A percentile compares a stretch with the other conserved stretches of the same genome.
These are phyloP conservation scores for Cardamine resedifolia DNA, from an alignment of 345 rosid species.

Conservation along the genomic window DNA sequence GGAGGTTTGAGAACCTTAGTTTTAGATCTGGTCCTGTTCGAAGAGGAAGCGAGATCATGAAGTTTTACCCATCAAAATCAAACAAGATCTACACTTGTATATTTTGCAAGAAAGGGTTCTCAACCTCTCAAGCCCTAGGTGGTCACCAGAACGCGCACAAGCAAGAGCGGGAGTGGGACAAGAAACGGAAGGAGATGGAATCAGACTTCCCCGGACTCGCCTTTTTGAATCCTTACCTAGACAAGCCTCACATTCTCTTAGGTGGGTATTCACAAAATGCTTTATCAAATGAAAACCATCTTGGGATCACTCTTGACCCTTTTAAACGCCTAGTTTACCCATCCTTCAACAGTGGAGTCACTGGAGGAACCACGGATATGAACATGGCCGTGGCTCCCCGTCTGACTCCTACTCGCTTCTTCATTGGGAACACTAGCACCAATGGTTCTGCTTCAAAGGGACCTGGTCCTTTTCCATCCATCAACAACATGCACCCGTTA, in stretches of 20 bases:
- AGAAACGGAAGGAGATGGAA: slow-evolving; percentile 35
- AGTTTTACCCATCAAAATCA: slow-evolving; percentile 26
- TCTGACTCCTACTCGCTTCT: slow-evolving; percentile 29
- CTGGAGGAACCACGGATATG: background rate
- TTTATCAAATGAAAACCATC: slow-evolving; percentile 38
- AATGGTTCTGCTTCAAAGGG: slow-evolving; percentile 11
- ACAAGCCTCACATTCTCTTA: slow-evolving; percentile 33
- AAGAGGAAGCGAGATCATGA: slow-evolving; percentile 32
- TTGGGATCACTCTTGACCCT: slow-evolving; percentile 35
- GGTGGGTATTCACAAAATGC: slow-evolving; percentile 39
- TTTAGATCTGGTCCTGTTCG: slow-evolving; percentile 13
- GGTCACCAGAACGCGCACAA: slow-evolving; percentile 98
- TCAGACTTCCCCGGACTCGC: background rate
- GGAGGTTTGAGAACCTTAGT: slow-evolving; percentile 15
- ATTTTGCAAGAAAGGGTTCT: slow-evolving; percentile 43
- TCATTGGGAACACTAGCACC: slow-evolving; percentile 15
- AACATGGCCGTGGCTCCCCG: slow-evolving; percentile 15
- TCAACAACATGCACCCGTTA: background rate
- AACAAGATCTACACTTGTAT: slow-evolving; percentile 28
- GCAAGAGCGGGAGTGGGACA: slow-evolving; percentile 61
- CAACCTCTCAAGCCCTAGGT: slow-evolving; percentile 87
- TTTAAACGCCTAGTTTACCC: background rate
- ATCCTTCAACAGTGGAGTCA: slow-evolving; percentile 12
- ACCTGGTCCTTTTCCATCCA: background rate
- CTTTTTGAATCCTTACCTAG: slow-evolving; percentile 19